phyloP scores from a whole-genome alignment of 139 green algal genomes.

The Astrephomene gubernaculifera region DNA sequence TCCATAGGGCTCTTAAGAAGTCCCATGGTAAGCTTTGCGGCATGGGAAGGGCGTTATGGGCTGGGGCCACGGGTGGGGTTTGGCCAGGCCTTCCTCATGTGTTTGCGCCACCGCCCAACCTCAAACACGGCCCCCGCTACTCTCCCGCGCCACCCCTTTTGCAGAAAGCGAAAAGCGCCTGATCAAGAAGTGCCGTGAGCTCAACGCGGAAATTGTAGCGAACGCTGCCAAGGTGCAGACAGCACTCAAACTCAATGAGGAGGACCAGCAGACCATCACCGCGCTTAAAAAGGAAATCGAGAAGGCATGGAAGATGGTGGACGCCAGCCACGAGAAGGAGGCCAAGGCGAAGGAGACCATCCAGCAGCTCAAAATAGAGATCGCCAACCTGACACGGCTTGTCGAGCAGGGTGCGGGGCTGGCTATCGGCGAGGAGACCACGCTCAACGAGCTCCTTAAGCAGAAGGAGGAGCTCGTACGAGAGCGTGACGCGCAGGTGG shows the following conservation, averaged over 20 bases:
- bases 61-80: no score
- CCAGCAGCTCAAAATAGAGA: constrained; percentile 87
- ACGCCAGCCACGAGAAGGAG: constrained; percentile 90
- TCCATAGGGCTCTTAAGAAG: constrained; percentile 87
- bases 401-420: constrained; percentile 87
- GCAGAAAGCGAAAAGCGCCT: constrained; percentile 90
- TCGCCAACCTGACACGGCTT: constrained; percentile 84
- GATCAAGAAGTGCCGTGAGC: constrained; percentile 88
- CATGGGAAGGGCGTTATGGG: no score
- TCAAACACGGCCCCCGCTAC: no score
- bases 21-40: constrained; percentile 82
- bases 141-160: constrained; percentile 42
- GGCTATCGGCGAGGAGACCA: constrained; percentile 81
- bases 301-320: constrained; percentile 92
- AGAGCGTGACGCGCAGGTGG: constrained; percentile 85
- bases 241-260: constrained; percentile 90
- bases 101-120: no score
- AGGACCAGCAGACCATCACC: constrained; percentile 89
- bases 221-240: constrained; percentile 93
- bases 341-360: constrained; percentile 88
- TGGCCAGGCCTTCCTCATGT: no score
- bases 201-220: constrained; percentile 90
- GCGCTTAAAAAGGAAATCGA: constrained; percentile 94
- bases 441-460: constrained; percentile 81
- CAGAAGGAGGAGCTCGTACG: constrained; percentile 86